Percentiles rank a stretch among this genome's conserved stretches.
Conservation (phyloP, 2,329 filamentous ascomycete genomes). For the Colletotrichum truncatum region DNA sequence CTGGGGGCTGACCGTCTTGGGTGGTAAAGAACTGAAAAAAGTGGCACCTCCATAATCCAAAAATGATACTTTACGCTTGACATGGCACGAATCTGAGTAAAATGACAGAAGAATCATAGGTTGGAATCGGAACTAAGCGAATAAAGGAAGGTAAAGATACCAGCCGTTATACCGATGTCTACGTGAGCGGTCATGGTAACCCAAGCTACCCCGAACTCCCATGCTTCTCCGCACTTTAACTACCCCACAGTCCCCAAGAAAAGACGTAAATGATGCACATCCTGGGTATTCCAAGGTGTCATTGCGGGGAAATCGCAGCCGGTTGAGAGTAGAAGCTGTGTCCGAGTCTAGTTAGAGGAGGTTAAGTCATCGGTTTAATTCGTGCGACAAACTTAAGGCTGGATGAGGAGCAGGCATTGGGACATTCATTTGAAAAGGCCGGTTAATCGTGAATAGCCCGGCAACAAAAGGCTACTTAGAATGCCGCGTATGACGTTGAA, state of each 20-base stretch:
- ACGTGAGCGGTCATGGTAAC: not conserved
- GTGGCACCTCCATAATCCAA: not conserved
- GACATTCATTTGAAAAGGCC: too few species aligned
- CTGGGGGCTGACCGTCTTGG: slow-evolving; percentile 8
- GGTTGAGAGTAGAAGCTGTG: not conserved
- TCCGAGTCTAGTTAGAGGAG: not conserved
- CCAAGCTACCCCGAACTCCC: slow-evolving; percentile 16
- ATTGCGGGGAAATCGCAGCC: slow-evolving; percentile 27
- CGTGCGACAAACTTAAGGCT: too few species aligned
- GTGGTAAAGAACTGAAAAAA: slow-evolving; percentile 1
- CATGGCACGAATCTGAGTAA: not conserved
- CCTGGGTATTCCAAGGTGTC: not conserved
- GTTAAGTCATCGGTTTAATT: too few species aligned
- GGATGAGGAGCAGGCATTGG: too few species aligned
- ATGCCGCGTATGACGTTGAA: too few species aligned
- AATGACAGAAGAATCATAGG: not conserved
- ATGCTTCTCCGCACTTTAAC: slow-evolving; percentile 19
- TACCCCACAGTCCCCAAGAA: slow-evolving; percentile 22
- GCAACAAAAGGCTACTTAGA: too few species aligned
- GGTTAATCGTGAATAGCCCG: too few species aligned
- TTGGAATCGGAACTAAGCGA: not conserved
- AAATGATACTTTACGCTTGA: not conserved
- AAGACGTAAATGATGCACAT: slow-evolving; percentile 10
- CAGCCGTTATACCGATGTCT: slow-evolving; percentile 19
- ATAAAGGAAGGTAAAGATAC: slow-evolving; percentile 5